Percentiles rank a stretch among this genome's conserved stretches.
These are phyloP conservation scores for Trypanosomatidae sp. DNA, from an alignment of 208 protist species.

Conservation along the genomic window DNA sequence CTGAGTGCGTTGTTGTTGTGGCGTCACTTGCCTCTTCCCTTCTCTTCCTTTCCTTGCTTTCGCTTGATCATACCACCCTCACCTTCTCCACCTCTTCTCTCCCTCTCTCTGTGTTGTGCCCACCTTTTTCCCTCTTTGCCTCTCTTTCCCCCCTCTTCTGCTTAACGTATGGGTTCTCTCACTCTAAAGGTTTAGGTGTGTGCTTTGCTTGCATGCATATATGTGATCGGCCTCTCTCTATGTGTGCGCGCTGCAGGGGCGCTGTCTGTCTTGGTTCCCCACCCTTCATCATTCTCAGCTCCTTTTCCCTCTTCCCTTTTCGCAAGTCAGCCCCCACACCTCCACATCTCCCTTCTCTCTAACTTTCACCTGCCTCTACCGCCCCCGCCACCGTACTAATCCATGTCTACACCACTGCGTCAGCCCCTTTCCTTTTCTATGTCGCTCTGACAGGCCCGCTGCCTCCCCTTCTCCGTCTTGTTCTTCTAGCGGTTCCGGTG, in stretches of 20 bases:
- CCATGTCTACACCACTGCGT: neutral
- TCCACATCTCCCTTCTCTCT: neutral
- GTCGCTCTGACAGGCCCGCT: neutral
- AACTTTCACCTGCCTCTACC: neutral
- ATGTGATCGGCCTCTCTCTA: no score
- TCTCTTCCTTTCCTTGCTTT: no score
- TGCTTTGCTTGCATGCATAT: no score
- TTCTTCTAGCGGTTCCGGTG: neutral
- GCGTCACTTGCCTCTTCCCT: neutral
- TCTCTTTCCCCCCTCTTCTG: neutral
- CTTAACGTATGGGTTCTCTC: no score
- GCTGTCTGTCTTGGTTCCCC: no score
- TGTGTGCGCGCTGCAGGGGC: no score
- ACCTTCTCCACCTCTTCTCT: neutral
- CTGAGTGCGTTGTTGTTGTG: neutral
- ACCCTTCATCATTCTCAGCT: no score
- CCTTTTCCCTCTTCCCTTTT: no score
- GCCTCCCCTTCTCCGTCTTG: neutral
- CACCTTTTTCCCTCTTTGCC: neutral
- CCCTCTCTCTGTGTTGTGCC: neutral
- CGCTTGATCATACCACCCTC: neutral
- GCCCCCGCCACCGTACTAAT: neutral
- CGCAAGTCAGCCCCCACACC: no score
- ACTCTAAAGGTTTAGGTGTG: no score
- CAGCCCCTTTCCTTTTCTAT: neutral